These are phyloP conservation scores for Nannochloropsis gaditana DNA, from an alignment of 108 stramenopile genomes.

Conservation along the genomic window DNA sequence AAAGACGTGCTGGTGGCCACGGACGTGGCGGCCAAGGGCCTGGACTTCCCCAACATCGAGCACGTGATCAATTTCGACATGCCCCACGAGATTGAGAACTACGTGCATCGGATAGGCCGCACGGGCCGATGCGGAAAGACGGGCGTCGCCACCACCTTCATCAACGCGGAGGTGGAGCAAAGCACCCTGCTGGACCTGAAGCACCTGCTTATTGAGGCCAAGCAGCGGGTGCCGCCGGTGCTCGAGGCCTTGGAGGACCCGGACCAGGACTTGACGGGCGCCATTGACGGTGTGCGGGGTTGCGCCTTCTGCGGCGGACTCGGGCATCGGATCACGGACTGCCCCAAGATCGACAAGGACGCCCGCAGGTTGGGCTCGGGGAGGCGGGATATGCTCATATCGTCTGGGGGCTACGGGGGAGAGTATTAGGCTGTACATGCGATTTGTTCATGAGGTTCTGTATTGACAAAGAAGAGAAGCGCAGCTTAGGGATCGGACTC, in stretches of 20 bases:
- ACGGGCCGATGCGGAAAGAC: conserved; percentile 98
- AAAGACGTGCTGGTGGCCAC: conserved; percentile 98
- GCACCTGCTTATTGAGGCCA: conserved; percentile 91
- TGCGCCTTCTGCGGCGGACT: conserved; percentile 98
- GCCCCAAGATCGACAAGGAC: conserved; percentile 98
- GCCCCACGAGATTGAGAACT: conserved; percentile 98
- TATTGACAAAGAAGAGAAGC: no score
- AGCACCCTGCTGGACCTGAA: conserved; percentile 90
- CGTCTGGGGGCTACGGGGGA: conserved; percentile 81
- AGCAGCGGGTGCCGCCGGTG: conserved; percentile 96
- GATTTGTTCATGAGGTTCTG: no score
- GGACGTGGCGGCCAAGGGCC: conserved; percentile 97
- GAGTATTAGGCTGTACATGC: conserved; percentile 49
- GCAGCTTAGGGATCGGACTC: no score
- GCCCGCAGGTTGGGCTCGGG: conserved; percentile 81
- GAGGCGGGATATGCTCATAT: conserved; percentile 72
- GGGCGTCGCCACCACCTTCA: conserved; percentile 98
- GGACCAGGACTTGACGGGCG: conserved; percentile 57
- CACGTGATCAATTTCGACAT: conserved; percentile 99
- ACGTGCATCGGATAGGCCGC: conserved; percentile 87
- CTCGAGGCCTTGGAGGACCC: conserved; percentile 96
- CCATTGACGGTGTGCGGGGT: conserved; percentile 65
- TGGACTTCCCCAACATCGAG: conserved; percentile 96
- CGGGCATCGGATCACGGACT: conserved; percentile 95
- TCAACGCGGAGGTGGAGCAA: conserved; percentile 77